Conservation (phyloP, 2,329 filamentous ascomycete genomes). For the Coleophoma crateriformis region DNA sequence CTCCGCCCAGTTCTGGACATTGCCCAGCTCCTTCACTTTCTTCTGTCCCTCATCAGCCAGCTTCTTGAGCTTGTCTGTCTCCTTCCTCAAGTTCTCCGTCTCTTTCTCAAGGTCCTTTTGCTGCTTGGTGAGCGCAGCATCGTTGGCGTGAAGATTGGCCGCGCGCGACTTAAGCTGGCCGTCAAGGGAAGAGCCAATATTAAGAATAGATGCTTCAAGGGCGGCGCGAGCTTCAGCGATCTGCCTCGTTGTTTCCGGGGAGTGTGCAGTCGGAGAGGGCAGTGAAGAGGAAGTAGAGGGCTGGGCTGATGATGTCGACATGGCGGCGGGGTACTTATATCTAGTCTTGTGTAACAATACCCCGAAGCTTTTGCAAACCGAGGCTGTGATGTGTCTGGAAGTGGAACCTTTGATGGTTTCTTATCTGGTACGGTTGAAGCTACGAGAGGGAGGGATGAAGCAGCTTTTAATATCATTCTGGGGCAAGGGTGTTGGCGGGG, state of each 20-base stretch:
- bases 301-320: constrained; percentile 1
- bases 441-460: too few species aligned
- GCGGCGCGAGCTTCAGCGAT: constrained; percentile 52
- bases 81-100: constrained; percentile 52
- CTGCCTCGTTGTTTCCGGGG: constrained; percentile 22
- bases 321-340: background rate
- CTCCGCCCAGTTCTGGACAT: constrained; percentile 85
- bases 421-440: too few species aligned
- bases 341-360: background rate
- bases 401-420: too few species aligned
- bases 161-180: constrained; percentile 63
- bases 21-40: constrained; percentile 70
- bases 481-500: too few species aligned
- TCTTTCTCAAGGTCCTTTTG: constrained; percentile 59
- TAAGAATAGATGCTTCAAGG: constrained; percentile 45
- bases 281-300: constrained; percentile 2
- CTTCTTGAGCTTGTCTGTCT: constrained; percentile 59
- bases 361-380: too few species aligned
- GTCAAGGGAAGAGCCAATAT: constrained; percentile 65
- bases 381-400: too few species aligned
- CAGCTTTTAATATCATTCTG: too few species aligned
- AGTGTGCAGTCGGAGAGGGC: constrained; percentile 9
- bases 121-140: constrained; percentile 58
- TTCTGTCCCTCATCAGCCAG: constrained; percentile 57
- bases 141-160: constrained; percentile 63